These are phyloP conservation scores for Ganoderma multipileum DNA, from an alignment of 1,284 basidiomycete genomes.

Conservation along the genomic window DNA sequence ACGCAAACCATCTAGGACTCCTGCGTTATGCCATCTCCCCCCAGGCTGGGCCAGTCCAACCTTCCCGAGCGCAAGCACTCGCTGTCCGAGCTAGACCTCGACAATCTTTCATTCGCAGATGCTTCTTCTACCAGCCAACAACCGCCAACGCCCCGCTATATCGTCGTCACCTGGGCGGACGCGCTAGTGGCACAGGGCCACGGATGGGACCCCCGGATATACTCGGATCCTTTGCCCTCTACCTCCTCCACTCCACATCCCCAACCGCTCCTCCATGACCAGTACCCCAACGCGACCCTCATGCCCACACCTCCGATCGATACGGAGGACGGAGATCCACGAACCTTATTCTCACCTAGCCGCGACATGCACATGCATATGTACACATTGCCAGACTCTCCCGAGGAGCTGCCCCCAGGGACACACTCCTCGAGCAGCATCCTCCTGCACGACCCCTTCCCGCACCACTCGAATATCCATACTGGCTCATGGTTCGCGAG, in stretches of 20 bases:
- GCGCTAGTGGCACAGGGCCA: neutral
- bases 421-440: conserved; percentile 6
- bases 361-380: neutral
- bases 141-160: neutral
- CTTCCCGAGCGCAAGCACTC: neutral
- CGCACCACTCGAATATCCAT: neutral
- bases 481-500: conserved; percentile 4
- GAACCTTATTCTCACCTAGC: neutral
- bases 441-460: conserved; percentile 3
- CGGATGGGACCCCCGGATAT: conserved; percentile 2
- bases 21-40: neutral
- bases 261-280: neutral
- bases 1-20: neutral
- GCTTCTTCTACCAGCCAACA: neutral
- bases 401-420: neutral
- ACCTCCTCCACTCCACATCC: neutral
- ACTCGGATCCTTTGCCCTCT: neutral
- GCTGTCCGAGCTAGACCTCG: conserved; percentile 1
- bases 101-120: neutral
- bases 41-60: neutral
- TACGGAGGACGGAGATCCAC: neutral
- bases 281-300: neutral
- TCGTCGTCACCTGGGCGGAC: neutral
- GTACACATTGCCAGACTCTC: no score
- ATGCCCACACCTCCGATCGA: neutral